phyloP scores from a whole-genome alignment of 306 rosid genomes.

The Lablab purpureus region DNA sequence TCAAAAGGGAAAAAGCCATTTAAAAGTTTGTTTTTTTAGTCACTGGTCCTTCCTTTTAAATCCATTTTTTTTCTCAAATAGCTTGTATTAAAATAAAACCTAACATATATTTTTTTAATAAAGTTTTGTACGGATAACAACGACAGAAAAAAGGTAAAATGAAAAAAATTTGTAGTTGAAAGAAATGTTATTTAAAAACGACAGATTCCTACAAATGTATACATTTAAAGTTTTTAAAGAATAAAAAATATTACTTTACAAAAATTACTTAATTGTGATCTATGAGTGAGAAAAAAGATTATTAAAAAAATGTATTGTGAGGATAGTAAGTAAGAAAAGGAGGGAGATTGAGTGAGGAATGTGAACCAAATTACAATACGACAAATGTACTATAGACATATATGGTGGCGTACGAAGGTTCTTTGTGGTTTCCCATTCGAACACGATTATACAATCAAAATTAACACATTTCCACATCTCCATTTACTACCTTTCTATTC shows the following conservation, averaged over 20 bases:
- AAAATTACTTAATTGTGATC: neutral
- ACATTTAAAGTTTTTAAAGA: neutral
- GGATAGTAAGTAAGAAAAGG: no score
- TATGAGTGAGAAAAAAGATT: neutral
- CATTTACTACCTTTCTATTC: neutral
- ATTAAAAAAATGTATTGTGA: neutral
- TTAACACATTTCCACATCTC: neutral
- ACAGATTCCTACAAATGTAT: neutral
- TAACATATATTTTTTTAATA: no score
- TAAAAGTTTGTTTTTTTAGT: no score
- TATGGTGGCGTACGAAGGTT: conserved; percentile 6
- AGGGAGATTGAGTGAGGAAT: neutral
- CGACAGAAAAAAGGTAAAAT: no score
- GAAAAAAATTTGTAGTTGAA: neutral
- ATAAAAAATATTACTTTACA: neutral
- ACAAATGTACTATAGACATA: neutral
- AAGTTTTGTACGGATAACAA: no score
- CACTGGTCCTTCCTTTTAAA: neutral
- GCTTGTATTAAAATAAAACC: no score
- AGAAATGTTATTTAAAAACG: neutral
- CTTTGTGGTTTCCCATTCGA: neutral
- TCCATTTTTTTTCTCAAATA: no score
- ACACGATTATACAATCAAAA: neutral
- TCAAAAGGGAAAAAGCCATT: no score
- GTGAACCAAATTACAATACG: neutral